Percentiles rank a stretch among this genome's conserved stretches.
These are phyloP conservation scores for Purpureocillium lavendulum DNA, from an alignment of 2,329 filamentous ascomycete species.

Conservation along the genomic window DNA sequence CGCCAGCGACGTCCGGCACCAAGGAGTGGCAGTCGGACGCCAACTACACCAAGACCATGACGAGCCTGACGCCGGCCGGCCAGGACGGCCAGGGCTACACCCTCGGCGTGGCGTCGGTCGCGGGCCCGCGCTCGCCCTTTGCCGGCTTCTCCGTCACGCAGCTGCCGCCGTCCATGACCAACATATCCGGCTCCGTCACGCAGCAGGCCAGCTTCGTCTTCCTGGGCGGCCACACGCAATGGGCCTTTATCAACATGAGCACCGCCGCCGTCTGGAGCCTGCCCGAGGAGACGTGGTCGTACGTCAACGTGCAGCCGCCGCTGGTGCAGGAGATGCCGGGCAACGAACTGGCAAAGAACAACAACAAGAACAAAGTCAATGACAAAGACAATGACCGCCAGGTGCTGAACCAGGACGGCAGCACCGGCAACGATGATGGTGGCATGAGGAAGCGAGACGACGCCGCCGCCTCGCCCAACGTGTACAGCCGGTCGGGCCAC, in stretches of 20 bases:
- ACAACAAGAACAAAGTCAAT: too few species aligned
- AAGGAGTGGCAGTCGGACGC: constrained; percentile 57
- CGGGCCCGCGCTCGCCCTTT: constrained; percentile 65
- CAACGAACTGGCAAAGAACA: too few species aligned
- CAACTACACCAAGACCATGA: constrained; percentile 74
- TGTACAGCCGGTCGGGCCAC: constrained; percentile 84
- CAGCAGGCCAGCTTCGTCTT: constrained; percentile 74
- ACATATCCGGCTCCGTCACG: constrained; percentile 54
- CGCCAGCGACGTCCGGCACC: constrained; percentile 23
- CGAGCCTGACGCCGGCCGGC: constrained; percentile 47
- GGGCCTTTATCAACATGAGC: constrained; percentile 90
- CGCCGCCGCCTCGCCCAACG: constrained; percentile 10
- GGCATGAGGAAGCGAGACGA: background rate
- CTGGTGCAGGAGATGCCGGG: too few species aligned
- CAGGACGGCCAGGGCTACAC: constrained; percentile 23
- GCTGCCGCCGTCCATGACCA: constrained; percentile 61
- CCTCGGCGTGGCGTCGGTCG: constrained; percentile 28
- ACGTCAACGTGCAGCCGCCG: constrained; percentile 54
- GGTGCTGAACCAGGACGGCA: too few species aligned
- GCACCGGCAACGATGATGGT: too few species aligned
- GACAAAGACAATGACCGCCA: too few species aligned
- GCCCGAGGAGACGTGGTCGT: constrained; percentile 81
- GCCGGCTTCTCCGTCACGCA: constrained; percentile 81
- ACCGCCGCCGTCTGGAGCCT: constrained; percentile 80
- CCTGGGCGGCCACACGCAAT: constrained; percentile 74